Percentiles rank a stretch among this genome's conserved stretches.
Evolutionary conservation across 495 filamentous ascomycete species (phyloP).

Genomic region (Xylaria telfairii): DNA sequence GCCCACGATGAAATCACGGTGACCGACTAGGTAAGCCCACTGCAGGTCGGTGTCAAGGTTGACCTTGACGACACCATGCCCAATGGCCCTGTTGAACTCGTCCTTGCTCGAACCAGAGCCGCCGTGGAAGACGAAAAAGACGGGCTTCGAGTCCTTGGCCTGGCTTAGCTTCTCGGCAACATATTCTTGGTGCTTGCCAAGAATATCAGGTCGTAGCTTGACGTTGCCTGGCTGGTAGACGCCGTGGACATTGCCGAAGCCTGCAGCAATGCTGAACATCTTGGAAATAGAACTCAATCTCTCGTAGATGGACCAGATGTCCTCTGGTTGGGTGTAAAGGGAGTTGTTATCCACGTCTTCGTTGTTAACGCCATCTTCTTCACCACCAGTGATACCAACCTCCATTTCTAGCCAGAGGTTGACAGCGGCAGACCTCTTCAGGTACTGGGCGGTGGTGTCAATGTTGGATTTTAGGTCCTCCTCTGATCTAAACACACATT

Average conservation of each 20-base stretch:
- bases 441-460: conserved; percentile 83
- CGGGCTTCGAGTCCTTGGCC: conserved; percentile 78
- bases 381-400: conserved; percentile 93
- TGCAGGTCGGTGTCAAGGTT: conserved; percentile 91
- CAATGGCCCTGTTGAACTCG: conserved; percentile 86
- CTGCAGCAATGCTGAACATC: conserved; percentile 97
- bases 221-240: conserved; percentile 99
- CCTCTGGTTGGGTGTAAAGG: conserved; percentile 97
- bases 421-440: conserved; percentile 89
- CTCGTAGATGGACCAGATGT: conserved; percentile 88
- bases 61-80: conserved; percentile 97
- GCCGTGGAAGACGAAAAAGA: conserved; percentile 99
- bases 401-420: conserved; percentile 99
- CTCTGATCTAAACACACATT: conserved; percentile 57
- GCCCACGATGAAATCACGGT: conserved; percentile 89
- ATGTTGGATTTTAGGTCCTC: conserved; percentile 91
- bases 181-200: conserved; percentile 84
- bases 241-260: conserved; percentile 98
- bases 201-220: conserved; percentile 89
- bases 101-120: conserved; percentile 88
- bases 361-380: conserved; percentile 94
- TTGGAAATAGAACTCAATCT: conserved; percentile 79
- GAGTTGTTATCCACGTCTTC: conserved; percentile 90
- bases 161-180: conserved; percentile 30
- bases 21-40: conserved; percentile 84